Percentiles rank a stretch among this genome's conserved stretches.
These are phyloP conservation scores for Penicillium sp. DNA, from an alignment of 2,329 filamentous ascomycete genomes.

Conservation along the genomic window DNA sequence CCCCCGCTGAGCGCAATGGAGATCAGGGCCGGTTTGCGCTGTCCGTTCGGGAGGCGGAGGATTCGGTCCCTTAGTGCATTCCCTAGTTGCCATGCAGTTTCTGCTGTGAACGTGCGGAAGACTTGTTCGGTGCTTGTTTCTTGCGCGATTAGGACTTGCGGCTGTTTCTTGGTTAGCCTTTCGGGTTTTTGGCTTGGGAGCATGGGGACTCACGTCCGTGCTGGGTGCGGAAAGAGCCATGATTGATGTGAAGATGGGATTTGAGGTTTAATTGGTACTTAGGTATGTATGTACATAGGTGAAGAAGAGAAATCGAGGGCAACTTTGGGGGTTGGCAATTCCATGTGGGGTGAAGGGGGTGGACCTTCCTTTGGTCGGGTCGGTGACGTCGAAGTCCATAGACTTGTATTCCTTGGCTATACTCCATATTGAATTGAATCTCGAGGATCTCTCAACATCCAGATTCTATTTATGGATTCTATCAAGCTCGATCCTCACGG, in stretches of 20 bases:
- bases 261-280: not conserved
- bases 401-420: not conserved
- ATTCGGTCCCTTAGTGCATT: conserved; percentile 37
- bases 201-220: conserved; percentile 25
- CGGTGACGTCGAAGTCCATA: conserved; percentile 1
- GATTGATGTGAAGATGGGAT: not conserved
- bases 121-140: conserved; percentile 28
- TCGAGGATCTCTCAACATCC: not conserved
- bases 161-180: conserved; percentile 17
- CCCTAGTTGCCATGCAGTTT: conserved; percentile 39
- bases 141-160: conserved; percentile 25
- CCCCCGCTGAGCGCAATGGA: conserved; percentile 36
- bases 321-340: not conserved
- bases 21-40: conserved; percentile 40
- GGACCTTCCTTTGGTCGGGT: conserved; percentile 10
- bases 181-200: not conserved
- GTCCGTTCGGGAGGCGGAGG: conserved; percentile 28
- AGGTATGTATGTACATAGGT: not conserved
- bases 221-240: conserved; percentile 31
- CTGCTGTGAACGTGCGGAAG: conserved; percentile 39
- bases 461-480: not conserved
- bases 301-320: not conserved
- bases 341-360: conserved; percentile 7
- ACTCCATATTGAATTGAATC: not conserved
- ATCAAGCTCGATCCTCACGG: not conserved